A percentile compares a stretch with the other conserved stretches of the same genome.
These are phyloP conservation scores for Biscogniauxia marginata DNA, from an alignment of 2,329 filamentous ascomycete genomes.

Conservation along the genomic window DNA sequence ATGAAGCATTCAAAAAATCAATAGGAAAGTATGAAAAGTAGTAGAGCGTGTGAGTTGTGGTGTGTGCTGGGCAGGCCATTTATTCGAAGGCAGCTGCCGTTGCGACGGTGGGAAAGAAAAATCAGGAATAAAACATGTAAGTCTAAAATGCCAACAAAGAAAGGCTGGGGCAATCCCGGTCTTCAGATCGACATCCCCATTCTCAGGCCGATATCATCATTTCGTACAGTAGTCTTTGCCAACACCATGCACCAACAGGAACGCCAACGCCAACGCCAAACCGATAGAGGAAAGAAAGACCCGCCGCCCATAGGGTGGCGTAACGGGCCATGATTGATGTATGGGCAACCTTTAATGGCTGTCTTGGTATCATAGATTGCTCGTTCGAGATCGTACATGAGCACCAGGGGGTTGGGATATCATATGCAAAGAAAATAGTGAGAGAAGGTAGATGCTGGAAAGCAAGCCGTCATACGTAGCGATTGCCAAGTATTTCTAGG, in stretches of 20 bases:
- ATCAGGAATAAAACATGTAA: conserved; percentile 14
- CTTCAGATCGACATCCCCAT: conserved; percentile 17
- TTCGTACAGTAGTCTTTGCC: conserved; percentile 24
- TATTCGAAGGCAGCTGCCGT: background rate
- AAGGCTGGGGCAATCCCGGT: background rate
- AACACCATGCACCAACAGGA: conserved; percentile 27
- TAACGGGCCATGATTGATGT: conserved; percentile 6
- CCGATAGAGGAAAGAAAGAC: conserved; percentile 10
- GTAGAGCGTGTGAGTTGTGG: background rate
- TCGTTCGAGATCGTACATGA: conserved; percentile 26
- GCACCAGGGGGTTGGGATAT: conserved; percentile 22
- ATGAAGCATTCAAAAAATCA: background rate
- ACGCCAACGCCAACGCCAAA: conserved; percentile 29
- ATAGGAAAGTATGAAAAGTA: background rate
- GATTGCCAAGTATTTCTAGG: background rate
- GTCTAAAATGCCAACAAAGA: conserved; percentile 25
- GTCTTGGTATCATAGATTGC: conserved; percentile 26
- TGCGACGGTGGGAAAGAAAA: background rate
- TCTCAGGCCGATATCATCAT: conserved; percentile 27
- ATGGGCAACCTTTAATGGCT: conserved; percentile 14
- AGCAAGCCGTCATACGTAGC: conserved; percentile 11
- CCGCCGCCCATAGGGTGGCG: background rate
- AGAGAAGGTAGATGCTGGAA: conserved; percentile 4
- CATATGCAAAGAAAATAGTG: conserved; percentile 20
- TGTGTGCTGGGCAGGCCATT: too few relatives aligned